These are phyloP conservation scores for Microdochium paspali DNA, from an alignment of 2,329 filamentous ascomycete species.

Conservation along the genomic window DNA sequence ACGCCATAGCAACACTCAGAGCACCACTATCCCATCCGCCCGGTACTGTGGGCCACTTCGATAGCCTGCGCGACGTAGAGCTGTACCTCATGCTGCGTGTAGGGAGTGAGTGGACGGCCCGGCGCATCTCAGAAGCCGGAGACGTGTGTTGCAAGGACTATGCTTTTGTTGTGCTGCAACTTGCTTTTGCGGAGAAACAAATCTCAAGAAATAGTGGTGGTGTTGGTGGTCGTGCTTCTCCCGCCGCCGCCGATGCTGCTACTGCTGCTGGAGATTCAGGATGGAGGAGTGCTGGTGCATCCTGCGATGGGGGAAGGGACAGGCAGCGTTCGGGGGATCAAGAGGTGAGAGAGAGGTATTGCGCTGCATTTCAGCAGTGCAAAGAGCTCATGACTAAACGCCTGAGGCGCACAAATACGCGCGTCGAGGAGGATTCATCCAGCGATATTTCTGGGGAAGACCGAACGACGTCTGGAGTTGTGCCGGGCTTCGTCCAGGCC, in stretches of 20 bases:
- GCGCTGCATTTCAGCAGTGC: background rate
- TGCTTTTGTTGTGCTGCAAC: slow-evolving; percentile 20
- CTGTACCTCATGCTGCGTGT: slow-evolving; percentile 29
- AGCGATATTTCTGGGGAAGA: no score
- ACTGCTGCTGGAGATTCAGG: no score
- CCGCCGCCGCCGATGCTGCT: no score
- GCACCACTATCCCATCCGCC: slow-evolving; percentile 25
- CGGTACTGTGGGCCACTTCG: slow-evolving; percentile 22
- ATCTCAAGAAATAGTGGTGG: background rate
- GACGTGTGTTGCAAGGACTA: slow-evolving; percentile 47
- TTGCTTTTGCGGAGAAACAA: background rate
- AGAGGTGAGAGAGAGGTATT: background rate
- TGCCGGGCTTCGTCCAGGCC: no score
- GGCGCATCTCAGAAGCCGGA: slow-evolving; percentile 15
- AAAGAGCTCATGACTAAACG: background rate
- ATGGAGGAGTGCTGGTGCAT: no score
- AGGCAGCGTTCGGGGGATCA: background rate
- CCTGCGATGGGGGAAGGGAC: background rate
- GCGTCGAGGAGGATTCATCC: no score
- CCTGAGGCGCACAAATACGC: no score
- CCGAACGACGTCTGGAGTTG: no score
- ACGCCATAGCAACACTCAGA: slow-evolving; percentile 26
- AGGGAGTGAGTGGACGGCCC: slow-evolving; percentile 10
- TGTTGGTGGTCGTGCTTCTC: background rate
- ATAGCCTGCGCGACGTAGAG: slow-evolving; percentile 29